Conservation (phyloP, 2,329 filamentous ascomycete species). For the Curvularia hawaiiensis region DNA sequence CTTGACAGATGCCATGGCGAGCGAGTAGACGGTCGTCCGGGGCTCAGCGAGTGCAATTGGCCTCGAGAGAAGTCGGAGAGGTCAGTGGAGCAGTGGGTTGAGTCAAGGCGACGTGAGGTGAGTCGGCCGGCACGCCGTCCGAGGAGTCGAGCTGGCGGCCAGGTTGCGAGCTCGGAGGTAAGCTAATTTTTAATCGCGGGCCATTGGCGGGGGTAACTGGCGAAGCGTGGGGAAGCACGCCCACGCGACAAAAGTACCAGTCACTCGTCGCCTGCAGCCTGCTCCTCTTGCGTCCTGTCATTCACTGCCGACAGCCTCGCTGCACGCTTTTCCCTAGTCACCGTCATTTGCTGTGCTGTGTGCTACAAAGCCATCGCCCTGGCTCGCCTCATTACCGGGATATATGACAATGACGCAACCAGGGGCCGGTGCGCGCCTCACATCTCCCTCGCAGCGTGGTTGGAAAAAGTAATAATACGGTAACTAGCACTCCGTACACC, state of each 20-base stretch:
- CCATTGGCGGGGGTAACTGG: conserved; percentile 31
- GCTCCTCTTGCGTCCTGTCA: neutral
- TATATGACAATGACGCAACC: neutral
- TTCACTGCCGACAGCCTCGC: neutral
- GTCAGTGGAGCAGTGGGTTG: conserved; percentile 21
- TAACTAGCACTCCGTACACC: no score
- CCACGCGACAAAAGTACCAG: conserved; percentile 9
- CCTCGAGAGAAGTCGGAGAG: conserved; percentile 16
- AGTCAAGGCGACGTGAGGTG: conserved; percentile 23
- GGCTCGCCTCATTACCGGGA: conserved; percentile 18
- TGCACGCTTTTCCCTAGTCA: neutral
- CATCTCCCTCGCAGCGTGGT: neutral
- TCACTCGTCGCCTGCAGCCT: neutral
- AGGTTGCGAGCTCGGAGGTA: conserved; percentile 36
- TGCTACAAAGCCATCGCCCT: neutral
- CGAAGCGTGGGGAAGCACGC: conserved; percentile 41
- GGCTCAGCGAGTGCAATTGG: conserved; percentile 36
- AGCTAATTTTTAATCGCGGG: conserved; percentile 30
- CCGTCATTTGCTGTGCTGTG: neutral
- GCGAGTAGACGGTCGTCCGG: conserved; percentile 6
- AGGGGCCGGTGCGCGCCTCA: conserved; percentile 19
- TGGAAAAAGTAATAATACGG: neutral
- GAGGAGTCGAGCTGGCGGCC: conserved; percentile 22
- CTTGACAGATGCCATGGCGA: conserved; percentile 64
- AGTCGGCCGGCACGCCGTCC: conserved; percentile 31